Base-by-base conservation (phyloP, 164 flowering plant genomes). In the Vitis rotundifolia region DNA sequence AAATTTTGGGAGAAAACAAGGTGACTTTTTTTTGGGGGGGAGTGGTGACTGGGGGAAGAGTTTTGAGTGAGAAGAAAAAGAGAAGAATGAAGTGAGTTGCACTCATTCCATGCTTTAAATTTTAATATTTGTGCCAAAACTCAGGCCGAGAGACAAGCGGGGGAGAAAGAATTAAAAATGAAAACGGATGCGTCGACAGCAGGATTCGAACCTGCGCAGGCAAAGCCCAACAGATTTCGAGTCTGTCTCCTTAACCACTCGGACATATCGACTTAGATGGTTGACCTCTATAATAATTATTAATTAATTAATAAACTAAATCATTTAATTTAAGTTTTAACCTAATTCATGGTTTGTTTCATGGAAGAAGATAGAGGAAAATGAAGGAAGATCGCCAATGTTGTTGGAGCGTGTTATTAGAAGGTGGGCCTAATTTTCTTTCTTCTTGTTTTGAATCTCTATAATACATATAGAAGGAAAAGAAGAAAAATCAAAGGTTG, bases 181-280 rank as follows among this genome's bases (percentile, higher is more conserved):
- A 53, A 53, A 11, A 14, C 7, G 7, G 0, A 37, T 3, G 44
- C 97, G 97, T 92, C 97, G 85, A 91, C 96, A 88, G 97, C 97
- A 92, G 97, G 98, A 88, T 92, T 94, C 97, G 98, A 94, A 94
- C 97, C 95, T 94, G 98, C 98, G 99, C 97, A 90, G 96, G 97
- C 94, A 86, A 62, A 90, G 92, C 99, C 99, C 97, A 95, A 90
- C 92, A 91, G 96, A 95, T 91, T 92, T 92, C 96, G 91, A 95
- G 98, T 91, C 98, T 95, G 96, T 92, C 97, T 95, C 96, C 99
- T 95, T 95, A 90, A 90, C 98, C 98, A 92, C 97, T 94, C 97
- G 95, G 97, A 92, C 97, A 92, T 91, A 88, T 92, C 88, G 89
- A 37, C 44, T 12, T 13, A 52, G 1, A 10, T 13, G 5, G 0